Conservation (phyloP, 495 filamentous ascomycete genomes). For the Aspergillus cavernicola region DNA sequence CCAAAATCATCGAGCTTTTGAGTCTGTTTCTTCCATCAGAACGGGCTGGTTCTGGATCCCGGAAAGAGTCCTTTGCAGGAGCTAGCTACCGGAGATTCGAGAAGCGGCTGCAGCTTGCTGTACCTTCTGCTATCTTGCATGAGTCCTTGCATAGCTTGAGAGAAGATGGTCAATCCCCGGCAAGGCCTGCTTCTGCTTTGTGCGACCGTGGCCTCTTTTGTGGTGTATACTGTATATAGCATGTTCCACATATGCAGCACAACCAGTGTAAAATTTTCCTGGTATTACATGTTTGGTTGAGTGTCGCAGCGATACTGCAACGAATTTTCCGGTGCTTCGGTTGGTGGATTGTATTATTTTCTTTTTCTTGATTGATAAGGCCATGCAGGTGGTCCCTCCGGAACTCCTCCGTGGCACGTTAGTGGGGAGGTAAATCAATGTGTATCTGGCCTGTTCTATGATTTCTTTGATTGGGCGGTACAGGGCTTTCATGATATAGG, state of each 20-base stretch:
- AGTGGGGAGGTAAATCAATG: constrained; percentile 8
- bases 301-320: constrained; percentile 6
- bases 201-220: constrained; percentile 14
- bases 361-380: constrained; percentile 15
- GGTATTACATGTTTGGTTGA: constrained; percentile 5
- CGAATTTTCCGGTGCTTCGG: constrained; percentile 1
- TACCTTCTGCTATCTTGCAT: constrained; percentile 28
- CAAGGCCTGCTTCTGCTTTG: constrained; percentile 12
- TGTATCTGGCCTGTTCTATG: constrained; percentile 3
- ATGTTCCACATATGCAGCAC: constrained; percentile 9
- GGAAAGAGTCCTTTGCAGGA: constrained; percentile 22
- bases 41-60: constrained; percentile 15
- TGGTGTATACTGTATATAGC: constrained; percentile 1
- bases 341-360: constrained; percentile 12
- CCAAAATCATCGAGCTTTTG: constrained; percentile 20
- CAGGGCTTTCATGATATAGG: not conserved
- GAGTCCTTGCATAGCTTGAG: constrained; percentile 22
- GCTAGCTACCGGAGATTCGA: constrained; percentile 20
- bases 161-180: constrained; percentile 18
- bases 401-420: constrained; percentile 9
- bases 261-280: constrained; percentile 7
- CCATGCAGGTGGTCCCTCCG: constrained; percentile 9
- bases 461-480: not conserved
- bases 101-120: constrained; percentile 18
- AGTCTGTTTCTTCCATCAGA: constrained; percentile 15